A percentile compares a stretch with the other conserved stretches of the same genome.
phyloP scores from a whole-genome alignment of 176 grass and related monocot genomes.

The Cenchrus fungigraminus region DNA sequence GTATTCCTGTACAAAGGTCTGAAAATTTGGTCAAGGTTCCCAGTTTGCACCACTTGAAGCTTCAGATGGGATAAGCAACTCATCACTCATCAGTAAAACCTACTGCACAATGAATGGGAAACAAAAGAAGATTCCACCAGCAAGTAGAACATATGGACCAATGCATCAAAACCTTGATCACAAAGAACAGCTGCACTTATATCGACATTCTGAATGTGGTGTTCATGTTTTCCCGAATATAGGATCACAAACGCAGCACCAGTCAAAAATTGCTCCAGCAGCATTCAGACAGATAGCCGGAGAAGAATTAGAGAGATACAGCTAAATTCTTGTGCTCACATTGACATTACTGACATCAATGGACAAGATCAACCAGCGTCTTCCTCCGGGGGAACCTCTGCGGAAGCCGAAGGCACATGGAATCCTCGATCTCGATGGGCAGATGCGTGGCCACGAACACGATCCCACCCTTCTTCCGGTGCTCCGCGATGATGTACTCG shows the following conservation, averaged over 20 bases:
- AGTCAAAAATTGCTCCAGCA: conserved; percentile 38
- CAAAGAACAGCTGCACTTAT: conserved; percentile 21
- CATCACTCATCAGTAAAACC: conserved; percentile 32
- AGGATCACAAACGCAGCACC: conserved; percentile 30
- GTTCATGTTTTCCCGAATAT: conserved; percentile 40
- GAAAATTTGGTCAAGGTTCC: not conserved
- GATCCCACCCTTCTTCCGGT: conserved; percentile 90
- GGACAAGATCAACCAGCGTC: conserved; percentile 84
- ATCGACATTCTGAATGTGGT: conserved; percentile 13
- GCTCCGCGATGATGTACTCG: conserved; percentile 84
- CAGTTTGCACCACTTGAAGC: not conserved
- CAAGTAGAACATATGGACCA: conserved; percentile 16
- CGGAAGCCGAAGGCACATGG: conserved; percentile 81
- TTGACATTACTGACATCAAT: conserved; percentile 63
- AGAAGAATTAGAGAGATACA: conserved; percentile 44
- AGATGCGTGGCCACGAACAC: conserved; percentile 90
- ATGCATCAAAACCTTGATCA: conserved; percentile 18
- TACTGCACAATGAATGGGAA: conserved; percentile 5
- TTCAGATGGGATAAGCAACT: conserved; percentile 19
- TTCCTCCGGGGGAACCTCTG: conserved; percentile 86
- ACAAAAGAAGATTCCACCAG: conserved; percentile 33
- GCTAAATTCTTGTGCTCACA: conserved; percentile 30
- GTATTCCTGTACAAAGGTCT: conserved; percentile 19
- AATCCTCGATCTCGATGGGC: conserved; percentile 83
- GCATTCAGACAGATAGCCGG: conserved; percentile 8